Conservation (phyloP, 176 grass and related monocot species). For the Avena atlantica region DNA sequence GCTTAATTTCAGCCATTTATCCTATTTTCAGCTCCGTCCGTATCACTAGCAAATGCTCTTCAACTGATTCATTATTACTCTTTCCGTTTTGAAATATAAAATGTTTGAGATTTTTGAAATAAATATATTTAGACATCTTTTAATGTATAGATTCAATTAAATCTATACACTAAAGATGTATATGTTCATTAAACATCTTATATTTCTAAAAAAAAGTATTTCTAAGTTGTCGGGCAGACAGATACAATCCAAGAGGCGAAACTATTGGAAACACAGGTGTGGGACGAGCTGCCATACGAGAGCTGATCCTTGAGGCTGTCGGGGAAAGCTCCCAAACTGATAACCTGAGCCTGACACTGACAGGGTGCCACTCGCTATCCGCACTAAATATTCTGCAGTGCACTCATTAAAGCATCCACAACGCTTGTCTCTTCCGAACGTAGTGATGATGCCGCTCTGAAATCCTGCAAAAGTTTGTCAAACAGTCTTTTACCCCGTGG, state of each 20-base stretch:
- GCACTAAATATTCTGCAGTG: background rate
- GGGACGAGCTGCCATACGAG: background rate
- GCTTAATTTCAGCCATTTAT: background rate
- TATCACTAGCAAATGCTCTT: background rate
- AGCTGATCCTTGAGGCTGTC: slow-evolving; percentile 7
- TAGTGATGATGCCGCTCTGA: background rate
- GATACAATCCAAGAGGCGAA: background rate
- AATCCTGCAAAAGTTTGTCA: background rate
- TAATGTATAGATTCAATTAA: too few species aligned
- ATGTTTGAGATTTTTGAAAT: too few species aligned
- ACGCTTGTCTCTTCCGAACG: slow-evolving; percentile 3
- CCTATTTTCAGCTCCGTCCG: background rate
- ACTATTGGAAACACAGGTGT: background rate
- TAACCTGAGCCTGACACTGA: background rate
- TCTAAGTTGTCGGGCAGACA: background rate
- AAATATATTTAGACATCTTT: too few species aligned
- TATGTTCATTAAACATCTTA: too few species aligned
- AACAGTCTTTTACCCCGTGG: background rate
- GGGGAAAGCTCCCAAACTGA: background rate
- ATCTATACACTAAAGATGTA: too few species aligned
- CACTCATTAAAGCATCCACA: slow-evolving; percentile 9
- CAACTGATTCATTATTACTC: background rate
- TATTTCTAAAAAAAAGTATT: too few species aligned
- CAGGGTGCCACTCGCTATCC: background rate
- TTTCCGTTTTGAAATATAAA: too few species aligned